phyloP scores from a whole-genome alignment of 345 rosid species.

The Psidium friedrichsthalianum region DNA sequence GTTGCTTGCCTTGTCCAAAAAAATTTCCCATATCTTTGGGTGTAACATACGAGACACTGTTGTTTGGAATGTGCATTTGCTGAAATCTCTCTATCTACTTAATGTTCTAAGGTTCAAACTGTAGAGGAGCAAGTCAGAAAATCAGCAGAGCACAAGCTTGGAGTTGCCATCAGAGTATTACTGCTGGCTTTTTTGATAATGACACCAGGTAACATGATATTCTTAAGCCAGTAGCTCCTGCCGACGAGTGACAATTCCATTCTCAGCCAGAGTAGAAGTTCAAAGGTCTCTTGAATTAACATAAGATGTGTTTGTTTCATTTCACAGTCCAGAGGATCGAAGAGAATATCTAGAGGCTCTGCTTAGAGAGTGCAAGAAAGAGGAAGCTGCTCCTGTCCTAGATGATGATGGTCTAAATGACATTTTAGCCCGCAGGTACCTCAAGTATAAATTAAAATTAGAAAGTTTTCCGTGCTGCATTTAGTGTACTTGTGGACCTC shows the following conservation, averaged over 20 bases:
- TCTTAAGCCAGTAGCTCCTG: background rate
- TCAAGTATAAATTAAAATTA: background rate
- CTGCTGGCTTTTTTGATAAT: slow-evolving; percentile 95
- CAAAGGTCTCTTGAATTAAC: background rate
- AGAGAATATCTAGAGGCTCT: slow-evolving; percentile 85
- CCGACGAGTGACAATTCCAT: background rate
- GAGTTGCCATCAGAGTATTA: slow-evolving; percentile 95
- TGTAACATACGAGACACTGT: background rate
- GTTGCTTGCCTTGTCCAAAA: background rate
- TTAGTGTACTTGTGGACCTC: background rate
- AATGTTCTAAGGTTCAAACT: slow-evolving; percentile 56
- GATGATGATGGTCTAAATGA: slow-evolving; percentile 83
- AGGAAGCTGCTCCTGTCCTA: slow-evolving; percentile 81
- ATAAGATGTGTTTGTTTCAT: background rate
- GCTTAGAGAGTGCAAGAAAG: slow-evolving; percentile 81
- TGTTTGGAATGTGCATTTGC: background rate
- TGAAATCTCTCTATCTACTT: background rate
- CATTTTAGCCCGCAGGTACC: slow-evolving; percentile 77
- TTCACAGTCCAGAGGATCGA: slow-evolving; percentile 83
- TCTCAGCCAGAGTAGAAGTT: background rate
- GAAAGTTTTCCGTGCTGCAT: background rate
- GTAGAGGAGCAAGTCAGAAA: slow-evolving; percentile 97
- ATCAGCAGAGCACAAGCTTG: slow-evolving; percentile 91
- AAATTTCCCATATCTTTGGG: background rate
- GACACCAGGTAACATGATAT: slow-evolving; percentile 52